Evolutionary conservation across 805 yeast species (phyloP).

Genomic region (Kazachstania viticola): DNA sequence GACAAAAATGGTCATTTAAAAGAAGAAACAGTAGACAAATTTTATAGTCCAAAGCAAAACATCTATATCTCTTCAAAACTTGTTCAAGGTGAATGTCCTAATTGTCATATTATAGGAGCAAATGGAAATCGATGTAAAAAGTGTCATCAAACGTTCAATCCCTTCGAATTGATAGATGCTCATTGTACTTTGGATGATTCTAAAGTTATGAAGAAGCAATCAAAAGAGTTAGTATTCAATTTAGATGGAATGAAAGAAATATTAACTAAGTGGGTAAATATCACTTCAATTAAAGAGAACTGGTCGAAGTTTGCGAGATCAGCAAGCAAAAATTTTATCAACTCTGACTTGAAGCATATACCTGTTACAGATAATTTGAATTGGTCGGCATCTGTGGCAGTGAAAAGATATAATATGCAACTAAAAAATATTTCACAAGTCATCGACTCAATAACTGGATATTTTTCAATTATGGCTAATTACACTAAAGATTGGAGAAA

Average conservation of each 20-base stretch:
- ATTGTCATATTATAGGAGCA: slow-evolving; percentile 88
- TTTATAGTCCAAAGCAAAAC: slow-evolving; percentile 79
- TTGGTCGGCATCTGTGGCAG: slow-evolving; percentile 97
- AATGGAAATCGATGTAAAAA: slow-evolving; percentile 98
- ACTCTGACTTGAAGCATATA: slow-evolving; percentile 83
- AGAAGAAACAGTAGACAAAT: slow-evolving; percentile 76
- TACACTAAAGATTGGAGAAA: slow-evolving; percentile 70
- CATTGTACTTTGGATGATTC: slow-evolving; percentile 86
- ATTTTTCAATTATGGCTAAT: slow-evolving; percentile 88
- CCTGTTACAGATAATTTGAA: slow-evolving; percentile 94
- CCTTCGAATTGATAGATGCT: slow-evolving; percentile 85
- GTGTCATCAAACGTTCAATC: slow-evolving; percentile 80
- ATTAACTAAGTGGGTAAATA: slow-evolving; percentile 58
- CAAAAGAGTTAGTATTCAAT: slow-evolving; percentile 75
- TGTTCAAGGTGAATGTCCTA: slow-evolving; percentile 95
- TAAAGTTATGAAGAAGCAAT: slow-evolving; percentile 63
- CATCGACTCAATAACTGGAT: slow-evolving; percentile 97
- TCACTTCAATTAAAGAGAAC: slow-evolving; percentile 55
- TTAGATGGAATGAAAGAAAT: slow-evolving; percentile 75
- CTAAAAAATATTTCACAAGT: slow-evolving; percentile 91
- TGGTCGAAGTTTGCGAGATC: slow-evolving; percentile 89
- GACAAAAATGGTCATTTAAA: slow-evolving; percentile 66
- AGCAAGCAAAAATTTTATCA: slow-evolving; percentile 85
- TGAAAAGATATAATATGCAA: slow-evolving; percentile 66
- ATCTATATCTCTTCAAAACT: slow-evolving; percentile 90